Evolutionary conservation across 345 rosid species (phyloP).

Genomic region (Populus euphratica): DNA sequence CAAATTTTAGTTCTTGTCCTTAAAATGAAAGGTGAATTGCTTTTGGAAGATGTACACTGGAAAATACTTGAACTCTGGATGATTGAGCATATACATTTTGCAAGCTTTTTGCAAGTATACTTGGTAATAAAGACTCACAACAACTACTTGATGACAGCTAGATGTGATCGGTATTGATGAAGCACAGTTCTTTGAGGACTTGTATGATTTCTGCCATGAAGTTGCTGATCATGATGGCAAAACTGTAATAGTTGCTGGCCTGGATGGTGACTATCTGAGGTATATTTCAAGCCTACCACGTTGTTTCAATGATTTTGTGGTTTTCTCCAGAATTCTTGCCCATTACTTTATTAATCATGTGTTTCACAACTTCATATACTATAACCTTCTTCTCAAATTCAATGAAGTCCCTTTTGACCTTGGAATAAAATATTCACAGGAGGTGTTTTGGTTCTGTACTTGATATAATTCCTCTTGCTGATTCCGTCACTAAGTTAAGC

Average conservation of each 20-base stretch:
- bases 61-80: not conserved
- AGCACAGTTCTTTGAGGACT: conserved; percentile 84
- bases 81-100: not conserved
- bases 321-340: not conserved
- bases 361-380: not conserved
- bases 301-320: not conserved
- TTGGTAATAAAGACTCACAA: conserved; percentile 8
- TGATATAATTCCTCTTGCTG: conserved; percentile 71
- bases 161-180: conserved; percentile 96
- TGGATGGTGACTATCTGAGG: conserved; percentile 89
- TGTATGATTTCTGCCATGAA: conserved; percentile 78
- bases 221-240: conserved; percentile 85
- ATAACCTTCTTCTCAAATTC: not conserved
- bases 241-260: conserved; percentile 78
- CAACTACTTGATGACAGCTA: conserved; percentile 38
- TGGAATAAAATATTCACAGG: conserved; percentile 28
- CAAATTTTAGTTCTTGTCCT: not conserved
- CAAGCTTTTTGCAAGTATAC: not conserved
- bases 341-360: not conserved
- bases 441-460: conserved; percentile 85
- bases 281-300: conserved; percentile 1
- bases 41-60: not conserved
- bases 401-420: not conserved
- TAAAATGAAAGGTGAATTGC: not conserved
- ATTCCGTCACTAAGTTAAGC: conserved; percentile 71